Evolutionary conservation across 257 asterid genomes (phyloP), one percentile per base, ranked within the genome.

Genomic region (Linaria vulgaris): DNA sequence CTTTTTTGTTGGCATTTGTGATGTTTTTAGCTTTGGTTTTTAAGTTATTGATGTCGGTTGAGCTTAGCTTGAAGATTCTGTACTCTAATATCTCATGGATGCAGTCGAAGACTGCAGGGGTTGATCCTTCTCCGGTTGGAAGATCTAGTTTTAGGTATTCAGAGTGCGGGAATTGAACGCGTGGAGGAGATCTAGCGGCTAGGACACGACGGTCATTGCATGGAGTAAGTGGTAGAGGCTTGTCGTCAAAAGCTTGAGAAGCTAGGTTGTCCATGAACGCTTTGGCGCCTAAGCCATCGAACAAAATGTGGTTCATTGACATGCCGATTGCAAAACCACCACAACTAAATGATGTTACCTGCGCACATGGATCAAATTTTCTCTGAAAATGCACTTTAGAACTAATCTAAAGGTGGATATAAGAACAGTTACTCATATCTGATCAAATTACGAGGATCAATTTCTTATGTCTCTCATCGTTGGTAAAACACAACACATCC

Each of bases 261-360:
- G 91, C 98, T 0, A 91, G 74, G 77, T 91, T 91, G 66, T 84
- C 78, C 13, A 91, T 65, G 71, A 91, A 91, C 34, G 19, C 41
- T 39, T 88, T 88, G 85, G 76, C 78, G 76, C 95, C 79, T 44
- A 76, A 12, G 15, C 98, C 98, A 53, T 91, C 98, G 37, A 86
- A 80, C 14, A 79, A 65, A 6, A 61, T 74, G 46, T 91, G 98
- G 72, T 83, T 91, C 24, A 83, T 86, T 12, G 98, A 84, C 8
- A 72, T 0, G 9, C 88, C 96, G 76, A 91, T 14, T 22, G 76
- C 88, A 64, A 91, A 86, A 64, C 96, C 91, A 37, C 98, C 98
- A 58, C 98, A 91, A 56, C 75, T 86, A 67, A 91, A 91, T 56
- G 95, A 79, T 45, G 98, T 91, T 6, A 88, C 84, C 96, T 90